A percentile compares a stretch with the other conserved stretches of the same genome.
phyloP scores from a whole-genome alignment of 2,329 filamentous ascomycete genomes.

The Passalora sequoiae region DNA sequence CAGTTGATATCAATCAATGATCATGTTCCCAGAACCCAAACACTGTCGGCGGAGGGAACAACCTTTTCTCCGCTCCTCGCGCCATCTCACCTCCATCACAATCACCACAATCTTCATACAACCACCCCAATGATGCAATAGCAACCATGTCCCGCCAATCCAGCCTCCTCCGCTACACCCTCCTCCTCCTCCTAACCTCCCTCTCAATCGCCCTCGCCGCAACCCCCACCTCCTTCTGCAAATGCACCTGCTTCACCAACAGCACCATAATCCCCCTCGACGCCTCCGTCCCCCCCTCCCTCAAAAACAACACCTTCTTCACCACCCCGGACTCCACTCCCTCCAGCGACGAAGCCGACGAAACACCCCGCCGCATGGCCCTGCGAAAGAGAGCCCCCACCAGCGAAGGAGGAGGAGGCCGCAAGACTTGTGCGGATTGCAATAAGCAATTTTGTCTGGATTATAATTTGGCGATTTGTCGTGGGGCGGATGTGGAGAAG shows the following conservation, averaged over 20 bases:
- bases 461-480: slow-evolving; percentile 57
- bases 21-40: too few relatives aligned
- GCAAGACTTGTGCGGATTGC: slow-evolving; percentile 58
- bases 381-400: too few relatives aligned
- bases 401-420: too few relatives aligned
- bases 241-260: slow-evolving; percentile 65
- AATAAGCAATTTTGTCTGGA: slow-evolving; percentile 62
- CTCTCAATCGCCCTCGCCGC: slow-evolving; percentile 41
- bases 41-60: too few relatives aligned
- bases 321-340: slow-evolving; percentile 9
- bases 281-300: slow-evolving; percentile 34
- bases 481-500: slow-evolving; percentile 54
- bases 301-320: slow-evolving; percentile 17
- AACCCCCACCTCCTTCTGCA: slow-evolving; percentile 62
- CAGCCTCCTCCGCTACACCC: too few relatives aligned
- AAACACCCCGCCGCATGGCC: too few relatives aligned
- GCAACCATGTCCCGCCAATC: too few relatives aligned
- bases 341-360: slow-evolving; percentile 7
- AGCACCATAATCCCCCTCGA: slow-evolving; percentile 63
- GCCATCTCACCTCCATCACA: too few relatives aligned
- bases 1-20: too few relatives aligned
- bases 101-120: too few relatives aligned
- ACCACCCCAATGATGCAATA: too few relatives aligned
- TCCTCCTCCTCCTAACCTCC: slow-evolving; percentile 30
- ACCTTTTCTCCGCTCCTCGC: too few relatives aligned